phyloP scores from a whole-genome alignment of 352 stramenopile genomes.

The Phytophthora sp. region DNA sequence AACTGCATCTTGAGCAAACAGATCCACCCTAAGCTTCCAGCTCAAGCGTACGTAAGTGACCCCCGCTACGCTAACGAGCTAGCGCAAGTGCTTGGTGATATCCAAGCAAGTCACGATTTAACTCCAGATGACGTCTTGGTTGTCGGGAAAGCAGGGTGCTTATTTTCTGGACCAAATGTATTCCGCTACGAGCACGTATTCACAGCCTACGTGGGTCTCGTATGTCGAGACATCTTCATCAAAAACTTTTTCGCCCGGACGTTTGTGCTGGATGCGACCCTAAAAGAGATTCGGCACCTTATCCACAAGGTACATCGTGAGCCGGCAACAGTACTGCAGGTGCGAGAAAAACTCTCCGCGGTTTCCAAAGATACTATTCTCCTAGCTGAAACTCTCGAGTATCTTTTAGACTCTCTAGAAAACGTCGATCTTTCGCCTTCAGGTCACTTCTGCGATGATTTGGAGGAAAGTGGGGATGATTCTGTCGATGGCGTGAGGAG shows the following conservation, averaged over 20 bases:
- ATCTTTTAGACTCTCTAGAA: constrained; percentile 95
- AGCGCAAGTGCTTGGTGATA: constrained; percentile 95
- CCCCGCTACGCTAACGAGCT: constrained; percentile 97
- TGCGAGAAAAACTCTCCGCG: constrained; percentile 92
- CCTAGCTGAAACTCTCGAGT: constrained; percentile 96
- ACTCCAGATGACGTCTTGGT: constrained; percentile 95
- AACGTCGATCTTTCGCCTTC: constrained; percentile 65
- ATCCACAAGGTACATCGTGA: constrained; percentile 90
- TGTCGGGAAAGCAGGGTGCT: constrained; percentile 93
- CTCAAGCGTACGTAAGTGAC: constrained; percentile 95
- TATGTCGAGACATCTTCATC: constrained; percentile 97
- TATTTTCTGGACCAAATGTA: constrained; percentile 96
- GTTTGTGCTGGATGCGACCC: constrained; percentile 96
- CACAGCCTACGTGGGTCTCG: constrained; percentile 95
- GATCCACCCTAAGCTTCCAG: constrained; percentile 96
- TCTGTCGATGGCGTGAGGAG: constrained; percentile 7
- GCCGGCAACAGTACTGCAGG: constrained; percentile 80
- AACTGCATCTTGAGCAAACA: constrained; percentile 98
- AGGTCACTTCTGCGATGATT: constrained; percentile 9
- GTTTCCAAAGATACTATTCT: constrained; percentile 96
- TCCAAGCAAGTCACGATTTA: constrained; percentile 94
- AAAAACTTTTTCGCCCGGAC: constrained; percentile 97
- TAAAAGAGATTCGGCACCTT: constrained; percentile 94
- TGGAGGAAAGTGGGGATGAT: constrained; percentile 61
- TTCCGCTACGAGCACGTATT: constrained; percentile 95